Conservation (phyloP, 2,329 filamentous ascomycete species). For the Blastomyces silverae region DNA sequence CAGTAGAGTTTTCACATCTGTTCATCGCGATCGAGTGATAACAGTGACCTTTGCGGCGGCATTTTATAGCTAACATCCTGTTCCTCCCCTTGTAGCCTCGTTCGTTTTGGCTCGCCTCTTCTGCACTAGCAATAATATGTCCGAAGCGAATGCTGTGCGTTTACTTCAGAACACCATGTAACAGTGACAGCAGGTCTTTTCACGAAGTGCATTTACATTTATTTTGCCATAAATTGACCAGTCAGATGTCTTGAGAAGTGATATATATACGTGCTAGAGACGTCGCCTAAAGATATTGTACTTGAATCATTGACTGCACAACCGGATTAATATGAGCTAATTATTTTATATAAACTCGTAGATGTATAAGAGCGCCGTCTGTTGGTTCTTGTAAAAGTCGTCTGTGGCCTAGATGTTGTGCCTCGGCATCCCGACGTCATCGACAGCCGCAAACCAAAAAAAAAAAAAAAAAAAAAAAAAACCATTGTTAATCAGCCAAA, state of each 20-base stretch:
- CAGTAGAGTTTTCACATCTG: neutral
- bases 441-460: neutral
- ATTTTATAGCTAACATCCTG: neutral
- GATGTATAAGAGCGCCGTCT: too few species aligned
- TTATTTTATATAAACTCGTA: neutral
- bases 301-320: neutral
- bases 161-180: neutral
- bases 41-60: neutral
- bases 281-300: neutral
- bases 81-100: neutral
- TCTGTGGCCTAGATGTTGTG: neutral
- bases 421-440: slow-evolving; percentile 9
- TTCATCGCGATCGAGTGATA: neutral
- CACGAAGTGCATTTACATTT: neutral
- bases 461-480: neutral
- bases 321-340: neutral
- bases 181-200: neutral
- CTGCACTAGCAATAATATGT: neutral
- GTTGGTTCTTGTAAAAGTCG: neutral
- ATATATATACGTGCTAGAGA: neutral
- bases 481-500: neutral
- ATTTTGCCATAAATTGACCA: neutral
- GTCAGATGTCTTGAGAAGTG: neutral
- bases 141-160: neutral
- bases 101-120: neutral